Evolutionary conservation across 768 basidiomycete species (phyloP).

Genomic region (Crepidotus variabilis): DNA sequence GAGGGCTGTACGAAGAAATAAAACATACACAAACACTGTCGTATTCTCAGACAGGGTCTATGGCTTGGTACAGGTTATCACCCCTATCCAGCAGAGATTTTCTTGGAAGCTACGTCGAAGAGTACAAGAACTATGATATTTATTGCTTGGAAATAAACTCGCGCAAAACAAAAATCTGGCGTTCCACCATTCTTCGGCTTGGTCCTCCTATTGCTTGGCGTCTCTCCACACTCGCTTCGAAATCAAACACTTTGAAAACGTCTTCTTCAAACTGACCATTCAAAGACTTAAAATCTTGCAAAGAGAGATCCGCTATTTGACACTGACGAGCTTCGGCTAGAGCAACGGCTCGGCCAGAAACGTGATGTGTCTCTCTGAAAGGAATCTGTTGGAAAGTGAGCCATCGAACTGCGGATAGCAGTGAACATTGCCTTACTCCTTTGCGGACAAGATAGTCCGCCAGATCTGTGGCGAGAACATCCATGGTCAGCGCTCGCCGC

Average conservation of each 20-base stretch:
- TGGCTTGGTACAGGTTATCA: too few species aligned
- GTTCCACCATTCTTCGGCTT: constrained; percentile 75
- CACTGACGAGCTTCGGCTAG: constrained; percentile 82
- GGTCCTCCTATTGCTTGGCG: constrained; percentile 91
- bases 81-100: too few species aligned
- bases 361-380: constrained; percentile 98
- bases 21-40: constrained; percentile 4
- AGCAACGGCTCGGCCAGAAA: constrained; percentile 95
- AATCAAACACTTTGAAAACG: constrained; percentile 84
- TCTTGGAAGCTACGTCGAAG: neutral
- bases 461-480: constrained; percentile 97
- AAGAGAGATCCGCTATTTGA: constrained; percentile 76
- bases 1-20: constrained; percentile 17
- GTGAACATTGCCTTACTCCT: constrained; percentile 62
- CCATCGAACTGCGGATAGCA: neutral
- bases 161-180: constrained; percentile 80
- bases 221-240: constrained; percentile 93
- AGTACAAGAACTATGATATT: neutral
- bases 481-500: constrained; percentile 89
- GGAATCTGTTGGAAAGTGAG: constrained; percentile 60
- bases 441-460: constrained; percentile 99
- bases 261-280: constrained; percentile 79
- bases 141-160: constrained; percentile 37
- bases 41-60: neutral
- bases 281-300: constrained; percentile 76